Evolutionary conservation across 805 yeast genomes (phyloP).

Genomic region (Ogataea pignaliae): DNA sequence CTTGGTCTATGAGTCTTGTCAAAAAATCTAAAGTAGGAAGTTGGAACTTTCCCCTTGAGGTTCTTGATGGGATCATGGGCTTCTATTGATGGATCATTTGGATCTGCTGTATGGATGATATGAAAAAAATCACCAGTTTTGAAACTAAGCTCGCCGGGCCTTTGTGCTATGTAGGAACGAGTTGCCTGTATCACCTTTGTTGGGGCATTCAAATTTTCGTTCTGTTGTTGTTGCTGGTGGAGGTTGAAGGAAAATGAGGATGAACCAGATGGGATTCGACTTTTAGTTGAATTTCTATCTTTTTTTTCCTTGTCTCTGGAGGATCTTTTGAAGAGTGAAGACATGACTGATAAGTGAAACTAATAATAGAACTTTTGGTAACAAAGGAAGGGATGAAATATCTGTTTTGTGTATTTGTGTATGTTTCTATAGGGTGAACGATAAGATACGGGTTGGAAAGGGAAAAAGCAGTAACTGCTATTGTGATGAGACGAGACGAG

Average conservation of each 20-base stretch:
- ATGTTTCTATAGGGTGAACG: too few relatives aligned
- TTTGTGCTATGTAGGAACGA: conserved; percentile 71
- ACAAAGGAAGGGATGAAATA: too few relatives aligned
- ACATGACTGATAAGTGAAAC: conserved; percentile 11
- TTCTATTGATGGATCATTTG: conserved; percentile 61
- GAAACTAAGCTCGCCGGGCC: conserved; percentile 77
- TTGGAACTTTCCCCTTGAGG: conserved; percentile 82
- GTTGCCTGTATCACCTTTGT: conserved; percentile 81
- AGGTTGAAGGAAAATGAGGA: conserved; percentile 8
- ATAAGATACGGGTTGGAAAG: too few relatives aligned
- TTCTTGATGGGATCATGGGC: conserved; percentile 83
- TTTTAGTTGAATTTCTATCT: conserved; percentile 11
- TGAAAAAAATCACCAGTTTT: conserved; percentile 84
- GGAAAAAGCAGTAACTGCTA: too few relatives aligned
- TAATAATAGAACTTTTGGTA: too few relatives aligned
- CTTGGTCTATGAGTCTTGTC: conserved; percentile 48
- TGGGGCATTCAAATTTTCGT: conserved; percentile 45
- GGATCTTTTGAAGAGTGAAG: conserved; percentile 28
- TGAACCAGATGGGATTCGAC: conserved; percentile 19
- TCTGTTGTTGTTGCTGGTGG: background rate
- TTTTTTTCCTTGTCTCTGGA: conserved; percentile 29
- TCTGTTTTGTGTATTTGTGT: too few relatives aligned
- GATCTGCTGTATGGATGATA: conserved; percentile 56
- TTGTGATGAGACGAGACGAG: too few relatives aligned
- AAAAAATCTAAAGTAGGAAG: conserved; percentile 74